phyloP scores from a whole-genome alignment of 2,329 filamentous ascomycete genomes.

The Nannizzia gypsea region DNA sequence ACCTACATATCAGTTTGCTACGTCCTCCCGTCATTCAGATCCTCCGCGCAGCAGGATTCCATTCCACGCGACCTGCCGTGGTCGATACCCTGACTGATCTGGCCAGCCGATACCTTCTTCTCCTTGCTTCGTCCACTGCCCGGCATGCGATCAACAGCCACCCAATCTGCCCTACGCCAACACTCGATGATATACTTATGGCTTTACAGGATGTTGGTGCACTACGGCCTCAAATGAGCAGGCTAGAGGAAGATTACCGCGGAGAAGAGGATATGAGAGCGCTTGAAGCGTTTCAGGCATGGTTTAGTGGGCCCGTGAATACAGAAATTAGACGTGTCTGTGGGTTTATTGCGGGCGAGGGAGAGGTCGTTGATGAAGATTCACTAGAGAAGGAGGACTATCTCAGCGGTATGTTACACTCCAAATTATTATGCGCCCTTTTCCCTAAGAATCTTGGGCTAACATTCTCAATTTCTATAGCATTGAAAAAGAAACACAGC shows the following conservation, averaged over 20 bases:
- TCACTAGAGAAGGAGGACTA: slow-evolving; percentile 57
- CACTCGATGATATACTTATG: slow-evolving; percentile 68
- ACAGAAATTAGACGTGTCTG: slow-evolving; percentile 72
- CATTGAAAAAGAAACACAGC: slow-evolving; percentile 83
- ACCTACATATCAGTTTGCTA: slow-evolving; percentile 63
- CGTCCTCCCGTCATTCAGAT: slow-evolving; percentile 83
- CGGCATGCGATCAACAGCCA: slow-evolving; percentile 60
- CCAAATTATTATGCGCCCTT: not conserved
- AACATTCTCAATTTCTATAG: slow-evolving; percentile 29
- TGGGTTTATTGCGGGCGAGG: slow-evolving; percentile 50
- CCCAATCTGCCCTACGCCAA: slow-evolving; percentile 48
- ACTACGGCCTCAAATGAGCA: slow-evolving; percentile 55
- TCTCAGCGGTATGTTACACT: slow-evolving; percentile 46
- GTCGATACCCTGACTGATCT: slow-evolving; percentile 83
- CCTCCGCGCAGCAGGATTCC: slow-evolving; percentile 81
- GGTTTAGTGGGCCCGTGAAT: slow-evolving; percentile 64
- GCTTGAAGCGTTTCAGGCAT: slow-evolving; percentile 64
- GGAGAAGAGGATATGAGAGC: slow-evolving; percentile 68
- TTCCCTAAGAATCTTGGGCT: slow-evolving; percentile 7
- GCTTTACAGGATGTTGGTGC: slow-evolving; percentile 73
- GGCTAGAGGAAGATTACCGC: slow-evolving; percentile 55
- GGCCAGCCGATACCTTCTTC: slow-evolving; percentile 64
- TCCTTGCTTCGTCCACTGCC: slow-evolving; percentile 62
- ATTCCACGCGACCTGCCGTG: slow-evolving; percentile 66
- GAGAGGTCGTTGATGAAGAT: slow-evolving; percentile 38